Conservation (phyloP, 2,329 filamentous ascomycete genomes). For the Mycocentrospora acerina region DNA sequence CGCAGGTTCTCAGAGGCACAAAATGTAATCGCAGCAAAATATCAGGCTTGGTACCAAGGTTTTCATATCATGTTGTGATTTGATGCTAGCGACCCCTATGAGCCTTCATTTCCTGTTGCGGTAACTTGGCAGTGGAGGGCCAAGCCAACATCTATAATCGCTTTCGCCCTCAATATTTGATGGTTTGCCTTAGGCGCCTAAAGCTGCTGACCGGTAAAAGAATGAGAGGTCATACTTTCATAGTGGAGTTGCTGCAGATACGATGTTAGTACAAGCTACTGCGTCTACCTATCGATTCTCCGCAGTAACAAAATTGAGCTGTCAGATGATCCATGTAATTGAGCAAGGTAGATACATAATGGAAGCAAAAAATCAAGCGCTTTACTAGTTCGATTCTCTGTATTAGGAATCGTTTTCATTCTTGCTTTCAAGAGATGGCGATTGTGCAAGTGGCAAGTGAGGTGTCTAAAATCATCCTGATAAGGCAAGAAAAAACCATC, state of each 20-base stretch:
- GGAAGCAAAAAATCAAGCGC: too few species aligned
- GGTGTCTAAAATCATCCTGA: too few species aligned
- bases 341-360: too few species aligned
- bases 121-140: slow-evolving; percentile 2
- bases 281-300: too few species aligned
- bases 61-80: slow-evolving; percentile 2
- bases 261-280: too few species aligned
- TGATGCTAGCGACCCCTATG: slow-evolving; percentile 2
- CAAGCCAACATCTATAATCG: slow-evolving; percentile 1
- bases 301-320: too few species aligned
- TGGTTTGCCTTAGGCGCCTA: background rate
- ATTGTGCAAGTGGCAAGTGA: too few species aligned
- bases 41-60: background rate
- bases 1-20: background rate
- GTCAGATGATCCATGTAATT: too few species aligned
- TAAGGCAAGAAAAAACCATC: too few species aligned
- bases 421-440: too few species aligned
- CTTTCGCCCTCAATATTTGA: background rate
- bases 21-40: slow-evolving; percentile 3
- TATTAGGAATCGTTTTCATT: too few species aligned
- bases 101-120: slow-evolving; percentile 1
- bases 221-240: background rate
- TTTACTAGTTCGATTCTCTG: too few species aligned
- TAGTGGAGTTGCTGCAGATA: background rate
- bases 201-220: background rate